Percentiles rank a stretch among this genome's conserved stretches.
Evolutionary conservation across 1,284 basidiomycete species (phyloP).

Genomic region (Cutaneotrichosporon daszewskae): DNA sequence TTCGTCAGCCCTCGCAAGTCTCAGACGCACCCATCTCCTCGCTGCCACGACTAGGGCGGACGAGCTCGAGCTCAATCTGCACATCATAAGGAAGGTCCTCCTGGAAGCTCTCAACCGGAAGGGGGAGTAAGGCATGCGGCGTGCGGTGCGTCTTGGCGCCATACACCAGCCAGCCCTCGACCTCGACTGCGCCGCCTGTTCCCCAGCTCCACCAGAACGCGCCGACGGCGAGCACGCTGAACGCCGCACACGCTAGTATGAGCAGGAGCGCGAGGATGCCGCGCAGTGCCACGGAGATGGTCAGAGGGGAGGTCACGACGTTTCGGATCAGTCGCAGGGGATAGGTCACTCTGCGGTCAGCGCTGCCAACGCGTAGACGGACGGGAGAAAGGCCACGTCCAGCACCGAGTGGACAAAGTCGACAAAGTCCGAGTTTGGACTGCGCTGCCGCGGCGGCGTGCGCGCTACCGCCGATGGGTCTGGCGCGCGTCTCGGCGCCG

Average conservation of each 20-base stretch:
- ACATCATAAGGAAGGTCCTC: constrained; percentile 47
- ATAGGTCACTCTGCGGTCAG: constrained; percentile 31
- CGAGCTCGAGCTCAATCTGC: constrained; percentile 46
- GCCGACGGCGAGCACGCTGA: constrained; percentile 41
- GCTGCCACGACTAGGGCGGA: constrained; percentile 28
- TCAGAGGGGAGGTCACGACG: constrained; percentile 40
- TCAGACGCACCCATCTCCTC: constrained; percentile 36
- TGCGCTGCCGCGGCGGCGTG: neutral
- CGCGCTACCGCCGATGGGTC: neutral
- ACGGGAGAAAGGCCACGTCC: constrained; percentile 31
- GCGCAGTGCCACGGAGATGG: constrained; percentile 39
- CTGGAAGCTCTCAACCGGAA: constrained; percentile 34
- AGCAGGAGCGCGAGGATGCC: constrained; percentile 33
- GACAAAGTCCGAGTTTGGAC: constrained; percentile 30
- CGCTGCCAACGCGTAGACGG: constrained; percentile 1
- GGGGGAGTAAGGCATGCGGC: constrained; percentile 38
- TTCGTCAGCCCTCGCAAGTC: neutral
- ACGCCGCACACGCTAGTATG: constrained; percentile 29
- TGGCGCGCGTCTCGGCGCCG: neutral
- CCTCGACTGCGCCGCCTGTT: constrained; percentile 39
- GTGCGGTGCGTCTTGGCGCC: constrained; percentile 27
- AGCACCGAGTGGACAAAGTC: constrained; percentile 31
- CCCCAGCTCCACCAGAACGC: constrained; percentile 48
- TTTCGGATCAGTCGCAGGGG: constrained; percentile 33
- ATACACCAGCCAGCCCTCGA: constrained; percentile 47